Conservation (phyloP, 2,329 filamentous ascomycete genomes). For the Pseudocercospora macadamiae region DNA sequence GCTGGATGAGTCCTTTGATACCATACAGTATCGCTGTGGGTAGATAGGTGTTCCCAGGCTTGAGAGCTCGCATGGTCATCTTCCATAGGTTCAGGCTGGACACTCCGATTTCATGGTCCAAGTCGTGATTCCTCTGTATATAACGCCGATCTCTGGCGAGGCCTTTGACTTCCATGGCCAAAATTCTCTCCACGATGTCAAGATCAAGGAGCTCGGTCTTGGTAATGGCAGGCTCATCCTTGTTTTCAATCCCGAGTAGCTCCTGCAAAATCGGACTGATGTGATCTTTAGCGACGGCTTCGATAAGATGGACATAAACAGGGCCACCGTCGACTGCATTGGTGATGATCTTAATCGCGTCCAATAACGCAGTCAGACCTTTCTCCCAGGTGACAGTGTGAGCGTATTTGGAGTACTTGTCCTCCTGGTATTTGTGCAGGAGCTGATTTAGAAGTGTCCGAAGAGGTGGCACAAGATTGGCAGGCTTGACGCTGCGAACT, state of each 20-base stretch:
- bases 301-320: constrained; percentile 34
- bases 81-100: constrained; percentile 80
- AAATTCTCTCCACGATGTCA: constrained; percentile 66
- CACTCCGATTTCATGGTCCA: constrained; percentile 69
- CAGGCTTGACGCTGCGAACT: constrained; percentile 73
- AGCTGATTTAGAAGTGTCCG: constrained; percentile 77
- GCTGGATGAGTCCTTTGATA: constrained; percentile 68
- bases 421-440: constrained; percentile 65
- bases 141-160: constrained; percentile 69
- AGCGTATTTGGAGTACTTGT: constrained; percentile 59
- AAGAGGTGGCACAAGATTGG: constrained; percentile 78
- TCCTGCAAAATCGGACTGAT: constrained; percentile 33
- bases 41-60: constrained; percentile 69
- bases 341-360: constrained; percentile 28
- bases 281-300: constrained; percentile 36
- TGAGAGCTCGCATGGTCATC: constrained; percentile 69
- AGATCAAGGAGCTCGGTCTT: constrained; percentile 56
- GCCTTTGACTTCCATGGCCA: constrained; percentile 72
- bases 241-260: constrained; percentile 36
- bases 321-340: constrained; percentile 32
- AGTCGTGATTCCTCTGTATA: constrained; percentile 61
- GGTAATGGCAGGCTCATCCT: constrained; percentile 34
- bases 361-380: constrained; percentile 50
- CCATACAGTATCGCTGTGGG: constrained; percentile 74
- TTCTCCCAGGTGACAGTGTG: constrained; percentile 65